A percentile compares a stretch with the other conserved stretches of the same genome.
Evolutionary conservation across 441 rosid species (phyloP).

Genomic region (Brassica balearica): DNA sequence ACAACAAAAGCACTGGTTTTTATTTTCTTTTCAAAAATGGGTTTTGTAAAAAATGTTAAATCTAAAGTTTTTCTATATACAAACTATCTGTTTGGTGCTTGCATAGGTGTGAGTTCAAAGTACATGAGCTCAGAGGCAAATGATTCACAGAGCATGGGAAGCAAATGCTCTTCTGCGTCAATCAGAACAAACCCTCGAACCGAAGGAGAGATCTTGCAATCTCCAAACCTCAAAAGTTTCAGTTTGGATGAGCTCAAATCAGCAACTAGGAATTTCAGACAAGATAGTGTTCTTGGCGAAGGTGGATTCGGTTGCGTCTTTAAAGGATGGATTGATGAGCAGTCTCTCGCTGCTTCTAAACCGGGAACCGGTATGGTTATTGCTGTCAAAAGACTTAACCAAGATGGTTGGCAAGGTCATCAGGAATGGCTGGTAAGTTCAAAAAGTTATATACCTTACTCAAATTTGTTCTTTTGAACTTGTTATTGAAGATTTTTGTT

Average conservation of each 20-base stretch:
- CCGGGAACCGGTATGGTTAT: slow-evolving; percentile 87
- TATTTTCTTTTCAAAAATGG: slow-evolving; percentile 8
- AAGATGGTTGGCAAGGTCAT: slow-evolving; percentile 87
- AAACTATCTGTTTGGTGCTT: slow-evolving; percentile 33
- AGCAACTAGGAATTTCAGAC: slow-evolving; percentile 88
- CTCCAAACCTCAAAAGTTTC: slow-evolving; percentile 78
- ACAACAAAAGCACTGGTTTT: slow-evolving; percentile 3
- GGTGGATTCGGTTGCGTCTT: slow-evolving; percentile 97
- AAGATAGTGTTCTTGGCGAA: slow-evolving; percentile 89
- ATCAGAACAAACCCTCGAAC: slow-evolving; percentile 68
- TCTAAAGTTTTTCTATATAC: slow-evolving; percentile 10
- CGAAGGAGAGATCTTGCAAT: slow-evolving; percentile 86
- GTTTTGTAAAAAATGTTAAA: slow-evolving; percentile 4
- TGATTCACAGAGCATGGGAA: slow-evolving; percentile 56
- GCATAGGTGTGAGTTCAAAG: slow-evolving; percentile 68
- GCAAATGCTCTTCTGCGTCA: slow-evolving; percentile 62
- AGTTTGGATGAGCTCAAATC: slow-evolving; percentile 62
- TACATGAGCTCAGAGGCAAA: slow-evolving; percentile 57
- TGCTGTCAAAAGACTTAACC: slow-evolving; percentile 89
- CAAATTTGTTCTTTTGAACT: no score
- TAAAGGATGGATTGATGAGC: slow-evolving; percentile 95
- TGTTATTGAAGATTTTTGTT: neutral
- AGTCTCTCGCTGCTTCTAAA: slow-evolving; percentile 67
- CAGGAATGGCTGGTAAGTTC: slow-evolving; percentile 81
- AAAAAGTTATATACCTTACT: slow-evolving; percentile 29